Base-by-base conservation (phyloP, 306 rosid genomes). In the Crataegus laevigata region DNA sequence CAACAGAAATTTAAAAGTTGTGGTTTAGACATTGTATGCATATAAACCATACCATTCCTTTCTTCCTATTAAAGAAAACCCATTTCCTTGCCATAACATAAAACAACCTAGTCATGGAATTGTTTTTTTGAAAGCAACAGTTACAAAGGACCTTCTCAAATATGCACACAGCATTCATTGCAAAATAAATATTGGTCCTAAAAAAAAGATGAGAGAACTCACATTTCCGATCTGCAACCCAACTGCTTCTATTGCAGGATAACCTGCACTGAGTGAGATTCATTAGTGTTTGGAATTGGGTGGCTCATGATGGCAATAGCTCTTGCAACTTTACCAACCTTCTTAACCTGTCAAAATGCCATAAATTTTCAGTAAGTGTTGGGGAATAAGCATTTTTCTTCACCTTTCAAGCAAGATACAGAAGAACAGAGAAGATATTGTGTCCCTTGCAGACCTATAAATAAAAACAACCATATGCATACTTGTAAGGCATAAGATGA, bases 281-380 rank as follows among this genome's bases (percentile, higher is more conserved):
- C 96, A 80, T 72, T 83, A 71, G 98, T 91, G 89, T 74, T 89
- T 65, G 98, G 97, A 55, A 94, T 94, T 8, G 97, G 93, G 83
- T 89, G 98, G 85, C 87, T 91, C 98, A 94, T 91, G 63, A 94
- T 94, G 78, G 93, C 96, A 78, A 94, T 94, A 34, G 98, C 98
- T 82, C 94, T 89, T 34, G 98, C 97, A 88, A 94, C 98, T 87
- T 69, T 90, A 54, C 97, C 97, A 79, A 94, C 91, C 87, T 94
- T 94, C 84, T 91, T 88, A 71, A 91, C 98, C 97, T 94, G 93
- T 87, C 74, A 66, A 85, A 71, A 78, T 26, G 17, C 70, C 71
- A 19, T 29, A 19, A 86, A 62, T 26, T 72, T 64, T 79, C 71
- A 29, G 68, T 76, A 13, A 78, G 72, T 30, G 8, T 4, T 15